Conservation (phyloP, 2,329 filamentous ascomycete species). For the Hysterium pulicare region DNA sequence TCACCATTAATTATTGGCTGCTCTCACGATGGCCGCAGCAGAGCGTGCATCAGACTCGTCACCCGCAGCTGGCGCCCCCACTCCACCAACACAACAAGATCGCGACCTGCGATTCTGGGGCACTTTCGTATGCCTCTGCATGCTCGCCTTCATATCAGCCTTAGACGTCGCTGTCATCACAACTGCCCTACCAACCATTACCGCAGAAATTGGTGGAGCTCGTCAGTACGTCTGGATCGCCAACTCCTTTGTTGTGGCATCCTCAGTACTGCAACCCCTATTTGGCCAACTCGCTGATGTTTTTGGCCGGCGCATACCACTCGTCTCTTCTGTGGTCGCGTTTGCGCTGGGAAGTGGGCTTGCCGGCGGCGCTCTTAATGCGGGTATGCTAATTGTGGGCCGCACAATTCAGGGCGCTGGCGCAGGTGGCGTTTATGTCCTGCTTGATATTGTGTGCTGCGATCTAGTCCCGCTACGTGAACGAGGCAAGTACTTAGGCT, state of each 20-base stretch:
- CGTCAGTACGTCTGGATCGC: slow-evolving; percentile 7
- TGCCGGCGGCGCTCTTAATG: slow-evolving; percentile 44
- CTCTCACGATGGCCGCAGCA: too few relatives aligned
- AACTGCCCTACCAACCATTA: slow-evolving; percentile 36
- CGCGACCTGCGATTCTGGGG: too few relatives aligned
- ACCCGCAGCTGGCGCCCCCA: too few relatives aligned
- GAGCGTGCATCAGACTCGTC: too few relatives aligned
- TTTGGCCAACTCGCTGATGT: slow-evolving; percentile 44
- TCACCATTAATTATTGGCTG: too few relatives aligned
- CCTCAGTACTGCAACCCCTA: slow-evolving; percentile 44
- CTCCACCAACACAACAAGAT: too few relatives aligned
- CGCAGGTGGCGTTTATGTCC: slow-evolving; percentile 38
- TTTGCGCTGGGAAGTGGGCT: slow-evolving; percentile 46
- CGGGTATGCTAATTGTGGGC: slow-evolving; percentile 48
- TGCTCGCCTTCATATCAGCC: slow-evolving; percentile 20
- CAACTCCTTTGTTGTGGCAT: slow-evolving; percentile 3
- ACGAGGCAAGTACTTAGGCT: slow-evolving; percentile 34
- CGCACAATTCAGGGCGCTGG: slow-evolving; percentile 51
- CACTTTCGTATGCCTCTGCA: slow-evolving; percentile 24
- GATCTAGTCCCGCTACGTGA: slow-evolving; percentile 46
- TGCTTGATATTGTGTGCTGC: slow-evolving; percentile 44
- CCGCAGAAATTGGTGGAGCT: slow-evolving; percentile 20
- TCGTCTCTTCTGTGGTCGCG: slow-evolving; percentile 42
- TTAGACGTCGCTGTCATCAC: slow-evolving; percentile 31
- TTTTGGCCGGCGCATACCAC: slow-evolving; percentile 47